These are phyloP conservation scores for Boletus vermiculosoides DNA, from an alignment of 768 basidiomycete genomes.

Conservation along the genomic window DNA sequence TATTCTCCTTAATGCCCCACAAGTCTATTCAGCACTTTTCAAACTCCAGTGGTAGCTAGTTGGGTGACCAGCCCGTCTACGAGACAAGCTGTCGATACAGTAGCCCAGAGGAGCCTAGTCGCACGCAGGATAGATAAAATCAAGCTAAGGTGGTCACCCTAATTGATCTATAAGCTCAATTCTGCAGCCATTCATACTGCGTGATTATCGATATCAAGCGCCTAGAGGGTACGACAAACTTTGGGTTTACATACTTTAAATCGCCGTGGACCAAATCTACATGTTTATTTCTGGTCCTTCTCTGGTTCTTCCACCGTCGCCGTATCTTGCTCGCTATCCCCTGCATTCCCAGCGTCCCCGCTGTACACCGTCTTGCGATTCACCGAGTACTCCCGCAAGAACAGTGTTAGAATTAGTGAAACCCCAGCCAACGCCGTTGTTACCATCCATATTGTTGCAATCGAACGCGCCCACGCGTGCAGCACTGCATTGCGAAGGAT, in stretches of 20 bases:
- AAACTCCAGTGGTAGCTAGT: too few relatives aligned
- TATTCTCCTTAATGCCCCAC: not conserved
- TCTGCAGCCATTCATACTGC: not conserved
- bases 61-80: too few relatives aligned
- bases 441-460: slow-evolving; percentile 64
- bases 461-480: slow-evolving; percentile 62
- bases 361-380: slow-evolving; percentile 48
- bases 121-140: not conserved
- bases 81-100: too few relatives aligned
- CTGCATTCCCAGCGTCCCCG: slow-evolving; percentile 16
- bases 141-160: too few relatives aligned
- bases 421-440: slow-evolving; percentile 56
- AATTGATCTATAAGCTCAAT: not conserved
- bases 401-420: slow-evolving; percentile 49
- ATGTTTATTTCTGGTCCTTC: not conserved
- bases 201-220: not conserved
- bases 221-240: not conserved
- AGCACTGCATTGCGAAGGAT: slow-evolving; percentile 47
- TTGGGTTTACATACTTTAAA: not conserved
- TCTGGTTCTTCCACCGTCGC: not conserved
- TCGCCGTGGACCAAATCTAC: not conserved
- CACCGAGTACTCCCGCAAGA: slow-evolving; percentile 60
- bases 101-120: not conserved
- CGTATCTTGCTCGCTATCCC: slow-evolving; percentile 12
- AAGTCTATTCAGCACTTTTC: not conserved